Percentiles rank a stretch among this genome's conserved stretches.
These are phyloP conservation scores for Baorangia bicolor DNA, from an alignment of 768 basidiomycete species.

Conservation along the genomic window DNA sequence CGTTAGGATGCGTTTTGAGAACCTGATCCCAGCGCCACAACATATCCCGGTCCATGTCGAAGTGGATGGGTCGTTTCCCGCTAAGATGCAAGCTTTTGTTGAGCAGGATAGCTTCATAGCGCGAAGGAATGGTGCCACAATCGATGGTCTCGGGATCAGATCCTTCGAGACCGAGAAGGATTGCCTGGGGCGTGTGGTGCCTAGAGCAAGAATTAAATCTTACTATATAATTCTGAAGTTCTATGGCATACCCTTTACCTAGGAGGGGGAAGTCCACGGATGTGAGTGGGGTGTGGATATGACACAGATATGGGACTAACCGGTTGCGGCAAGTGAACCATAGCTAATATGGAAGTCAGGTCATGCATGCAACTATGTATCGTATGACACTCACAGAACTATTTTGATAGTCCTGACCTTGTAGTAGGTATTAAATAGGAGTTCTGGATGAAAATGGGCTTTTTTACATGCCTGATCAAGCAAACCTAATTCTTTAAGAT, in stretches of 20 bases:
- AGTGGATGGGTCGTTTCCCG: slow-evolving; percentile 74
- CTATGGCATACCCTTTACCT: slow-evolving; percentile 71
- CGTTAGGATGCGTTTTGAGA: slow-evolving; percentile 88
- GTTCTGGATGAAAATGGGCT: not conserved
- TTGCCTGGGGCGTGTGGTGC: slow-evolving; percentile 86
- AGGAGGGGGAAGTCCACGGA: slow-evolving; percentile 2
- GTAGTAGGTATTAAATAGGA: not conserved
- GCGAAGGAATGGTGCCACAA: slow-evolving; percentile 75
- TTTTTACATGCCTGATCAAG: slow-evolving; percentile 57
- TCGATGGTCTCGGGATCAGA: slow-evolving; percentile 95
- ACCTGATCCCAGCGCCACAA: slow-evolving; percentile 89
- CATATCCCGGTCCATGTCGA: slow-evolving; percentile 91
- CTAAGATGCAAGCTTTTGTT: slow-evolving; percentile 68
- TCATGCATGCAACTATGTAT: not conserved
- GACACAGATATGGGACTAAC: slow-evolving; percentile 34
- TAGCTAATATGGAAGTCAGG: slow-evolving; percentile 48
- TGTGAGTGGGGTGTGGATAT: slow-evolving; percentile 2
- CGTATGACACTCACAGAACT: slow-evolving; percentile 55
- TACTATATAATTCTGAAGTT: not conserved
- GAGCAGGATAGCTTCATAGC: slow-evolving; percentile 66
- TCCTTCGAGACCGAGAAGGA: slow-evolving; percentile 81
- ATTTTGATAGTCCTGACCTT: slow-evolving; percentile 83
- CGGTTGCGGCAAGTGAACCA: slow-evolving; percentile 92
- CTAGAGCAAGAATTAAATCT: slow-evolving; percentile 36
- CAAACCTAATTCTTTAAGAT: slow-evolving; percentile 64